phyloP scores from a whole-genome alignment of 179 eudicot species.

The Amaranthus tricolor region DNA sequence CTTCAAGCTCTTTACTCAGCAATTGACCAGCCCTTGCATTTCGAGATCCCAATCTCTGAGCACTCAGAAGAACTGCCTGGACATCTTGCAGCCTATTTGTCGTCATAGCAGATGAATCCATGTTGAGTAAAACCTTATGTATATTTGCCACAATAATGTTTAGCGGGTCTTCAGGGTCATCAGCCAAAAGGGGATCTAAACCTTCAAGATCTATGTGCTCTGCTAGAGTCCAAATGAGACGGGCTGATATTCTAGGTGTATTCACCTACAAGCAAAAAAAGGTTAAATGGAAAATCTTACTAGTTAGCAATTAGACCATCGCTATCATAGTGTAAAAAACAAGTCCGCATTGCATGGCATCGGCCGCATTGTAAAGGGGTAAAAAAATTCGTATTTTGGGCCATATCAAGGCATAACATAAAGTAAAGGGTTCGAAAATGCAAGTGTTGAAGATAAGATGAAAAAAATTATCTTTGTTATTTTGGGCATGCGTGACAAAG shows the following conservation, averaged over 20 bases:
- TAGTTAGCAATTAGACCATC: too few relatives aligned
- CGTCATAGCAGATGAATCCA: slow-evolving; percentile 70
- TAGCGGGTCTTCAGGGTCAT: slow-evolving; percentile 93
- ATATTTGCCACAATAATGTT: slow-evolving; percentile 83
- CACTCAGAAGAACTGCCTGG: slow-evolving; percentile 91
- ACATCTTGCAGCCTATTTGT: slow-evolving; percentile 97
- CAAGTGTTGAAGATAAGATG: too few relatives aligned
- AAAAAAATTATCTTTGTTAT: too few relatives aligned
- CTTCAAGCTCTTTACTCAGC: slow-evolving; percentile 90
- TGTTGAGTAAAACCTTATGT: slow-evolving; percentile 84
- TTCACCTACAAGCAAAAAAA: slow-evolving; percentile 58
- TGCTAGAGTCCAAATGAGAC: slow-evolving; percentile 86
- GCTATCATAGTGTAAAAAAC: too few relatives aligned
- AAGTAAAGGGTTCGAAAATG: too few relatives aligned
- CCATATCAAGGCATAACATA: too few relatives aligned
- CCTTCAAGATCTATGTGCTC: slow-evolving; percentile 98
- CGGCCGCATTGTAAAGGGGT: too few relatives aligned
- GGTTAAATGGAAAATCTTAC: not conserved
- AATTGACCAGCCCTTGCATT: slow-evolving; percentile 92
- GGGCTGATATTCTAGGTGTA: slow-evolving; percentile 83
- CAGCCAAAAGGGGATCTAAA: slow-evolving; percentile 92
- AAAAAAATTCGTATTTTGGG: too few relatives aligned
- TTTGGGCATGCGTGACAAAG: too few relatives aligned
- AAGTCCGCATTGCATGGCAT: too few relatives aligned
- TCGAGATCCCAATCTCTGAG: slow-evolving; percentile 90